phyloP scores from a whole-genome alignment of 192 early-diverging fungal genomes.

The Lobosporangium transversale region DNA sequence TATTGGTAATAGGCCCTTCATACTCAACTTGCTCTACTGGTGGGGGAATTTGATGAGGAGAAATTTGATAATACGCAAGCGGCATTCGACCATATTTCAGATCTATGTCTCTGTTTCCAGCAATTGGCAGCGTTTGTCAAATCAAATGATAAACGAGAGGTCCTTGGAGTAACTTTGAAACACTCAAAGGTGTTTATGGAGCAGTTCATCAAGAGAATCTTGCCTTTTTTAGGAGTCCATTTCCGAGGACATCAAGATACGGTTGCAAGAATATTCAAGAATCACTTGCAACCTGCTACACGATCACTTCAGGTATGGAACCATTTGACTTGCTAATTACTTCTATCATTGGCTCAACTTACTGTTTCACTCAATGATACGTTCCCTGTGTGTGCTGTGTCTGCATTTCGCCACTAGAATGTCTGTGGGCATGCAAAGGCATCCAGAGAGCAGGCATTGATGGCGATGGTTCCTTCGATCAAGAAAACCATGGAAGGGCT shows the following conservation, averaged over 20 bases:
- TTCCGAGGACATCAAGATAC: constrained; percentile 57
- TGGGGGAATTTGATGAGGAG: constrained; percentile 28
- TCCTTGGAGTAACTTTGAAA: constrained; percentile 57
- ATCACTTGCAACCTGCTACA: constrained; percentile 59
- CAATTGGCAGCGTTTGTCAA: constrained; percentile 57
- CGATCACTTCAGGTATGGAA: constrained; percentile 58
- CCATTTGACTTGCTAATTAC: too few species aligned
- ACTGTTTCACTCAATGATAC: too few species aligned
- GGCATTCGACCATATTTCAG: constrained; percentile 42
- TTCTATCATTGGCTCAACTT: too few species aligned
- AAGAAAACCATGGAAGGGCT: constrained; percentile 78
- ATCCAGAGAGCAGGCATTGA: constrained; percentile 67
- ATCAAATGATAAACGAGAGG: constrained; percentile 56
- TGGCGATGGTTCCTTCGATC: constrained; percentile 71
- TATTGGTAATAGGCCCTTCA: constrained; percentile 41
- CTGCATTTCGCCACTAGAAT: constrained; percentile 54
- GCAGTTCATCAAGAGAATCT: constrained; percentile 59
- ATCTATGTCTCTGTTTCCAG: constrained; percentile 57
- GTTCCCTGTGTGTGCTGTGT: not conserved
- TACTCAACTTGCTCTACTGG: constrained; percentile 40
- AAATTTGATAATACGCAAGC: constrained; percentile 28
- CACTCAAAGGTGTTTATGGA: constrained; percentile 63
- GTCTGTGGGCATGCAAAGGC: constrained; percentile 84
- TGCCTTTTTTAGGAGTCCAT: constrained; percentile 59
- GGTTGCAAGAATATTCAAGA: constrained; percentile 60